phyloP scores from a whole-genome alignment of 148 eudicot species.

The Polygonum maritimum region DNA sequence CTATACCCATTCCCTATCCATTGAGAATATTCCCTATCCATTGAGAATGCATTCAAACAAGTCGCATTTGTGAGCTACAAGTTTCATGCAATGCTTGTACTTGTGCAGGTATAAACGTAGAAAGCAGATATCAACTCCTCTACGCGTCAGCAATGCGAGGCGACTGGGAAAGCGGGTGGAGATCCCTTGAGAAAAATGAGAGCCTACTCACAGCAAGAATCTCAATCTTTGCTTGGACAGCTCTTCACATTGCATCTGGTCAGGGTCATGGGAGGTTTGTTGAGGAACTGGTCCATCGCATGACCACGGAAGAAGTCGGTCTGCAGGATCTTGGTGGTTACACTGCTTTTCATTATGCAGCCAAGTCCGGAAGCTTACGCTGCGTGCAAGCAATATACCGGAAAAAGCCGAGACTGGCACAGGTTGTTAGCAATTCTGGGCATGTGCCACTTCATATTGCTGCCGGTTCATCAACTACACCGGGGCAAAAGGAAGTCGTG shows the following conservation, averaged over 20 bases:
- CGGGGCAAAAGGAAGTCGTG: constrained; percentile 6
- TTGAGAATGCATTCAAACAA: background rate
- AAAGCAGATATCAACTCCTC: background rate
- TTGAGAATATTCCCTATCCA: too few species aligned
- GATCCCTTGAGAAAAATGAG: background rate
- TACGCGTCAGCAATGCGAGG: background rate
- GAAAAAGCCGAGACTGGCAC: background rate
- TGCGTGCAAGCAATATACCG: background rate
- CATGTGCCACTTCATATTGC: constrained; percentile 6
- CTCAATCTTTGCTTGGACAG: constrained; percentile 4
- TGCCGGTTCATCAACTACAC: constrained; percentile 5
- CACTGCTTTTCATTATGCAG: constrained; percentile 4
- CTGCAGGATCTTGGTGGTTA: background rate
- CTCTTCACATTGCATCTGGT: constrained; percentile 6
- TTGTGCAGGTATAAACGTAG: background rate
- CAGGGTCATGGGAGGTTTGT: constrained; percentile 2
- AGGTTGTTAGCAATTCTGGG: constrained; percentile 1
- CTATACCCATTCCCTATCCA: too few species aligned
- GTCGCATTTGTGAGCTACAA: background rate
- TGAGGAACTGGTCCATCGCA: background rate
- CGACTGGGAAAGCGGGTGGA: background rate
- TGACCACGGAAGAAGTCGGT: background rate
- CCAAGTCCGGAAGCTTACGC: background rate
- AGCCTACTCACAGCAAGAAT: background rate
- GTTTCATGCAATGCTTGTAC: background rate